These are phyloP conservation scores for Sordaria brevicollis DNA, from an alignment of 495 filamentous ascomycete species.

Conservation along the genomic window DNA sequence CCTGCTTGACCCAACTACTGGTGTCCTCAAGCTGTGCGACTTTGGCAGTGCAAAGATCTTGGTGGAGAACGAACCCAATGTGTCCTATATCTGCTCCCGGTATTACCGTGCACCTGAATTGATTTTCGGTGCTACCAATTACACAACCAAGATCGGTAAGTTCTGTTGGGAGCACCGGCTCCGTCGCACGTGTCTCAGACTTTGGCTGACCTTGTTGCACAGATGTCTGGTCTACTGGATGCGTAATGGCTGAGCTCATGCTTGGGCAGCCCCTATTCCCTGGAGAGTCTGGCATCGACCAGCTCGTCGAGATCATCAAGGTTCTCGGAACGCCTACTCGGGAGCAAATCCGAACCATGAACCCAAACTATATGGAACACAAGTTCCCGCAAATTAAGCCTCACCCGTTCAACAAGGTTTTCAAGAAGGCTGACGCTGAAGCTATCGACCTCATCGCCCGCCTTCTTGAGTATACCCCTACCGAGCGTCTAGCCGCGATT, in stretches of 20 bases:
- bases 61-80: conserved; percentile 97
- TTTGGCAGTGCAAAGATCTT: conserved; percentile 98
- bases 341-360: conserved; percentile 99
- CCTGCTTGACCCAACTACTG: conserved; percentile 78
- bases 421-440: conserved; percentile 83
- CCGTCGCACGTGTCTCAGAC: neutral
- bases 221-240: conserved; percentile 99
- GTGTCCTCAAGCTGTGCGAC: conserved; percentile 94
- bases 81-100: conserved; percentile 98
- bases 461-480: conserved; percentile 92
- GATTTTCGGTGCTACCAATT: conserved; percentile 98
- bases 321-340: conserved; percentile 95
- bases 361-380: conserved; percentile 99
- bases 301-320: conserved; percentile 99
- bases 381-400: conserved; percentile 99
- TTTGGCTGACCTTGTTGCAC: conserved; percentile 7
- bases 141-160: conserved; percentile 99
- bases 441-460: conserved; percentile 93
- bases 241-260: conserved; percentile 99
- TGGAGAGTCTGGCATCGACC: conserved; percentile 98
- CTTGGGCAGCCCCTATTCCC: conserved; percentile 96
- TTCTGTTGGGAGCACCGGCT: neutral
- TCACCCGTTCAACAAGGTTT: conserved; percentile 97
- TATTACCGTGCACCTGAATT: conserved; percentile 98
- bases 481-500: conserved; percentile 84